Evolutionary conservation across 805 yeast species (phyloP), one percentile per base, ranked within the genome.

Genomic region (Pichia eremophila): DNA sequence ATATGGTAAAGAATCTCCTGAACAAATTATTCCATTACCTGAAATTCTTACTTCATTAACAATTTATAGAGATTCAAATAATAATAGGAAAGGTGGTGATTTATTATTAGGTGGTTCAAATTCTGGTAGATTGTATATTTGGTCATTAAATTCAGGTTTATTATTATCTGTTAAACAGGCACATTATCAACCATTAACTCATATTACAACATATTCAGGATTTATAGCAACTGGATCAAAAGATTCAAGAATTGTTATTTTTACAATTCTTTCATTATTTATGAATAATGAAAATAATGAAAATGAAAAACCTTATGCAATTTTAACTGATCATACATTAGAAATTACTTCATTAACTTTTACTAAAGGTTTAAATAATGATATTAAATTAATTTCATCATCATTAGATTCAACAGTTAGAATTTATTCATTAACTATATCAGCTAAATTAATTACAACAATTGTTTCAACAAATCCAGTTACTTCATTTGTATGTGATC

Each of bases 131-230:
- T 52, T 93, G 15, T 85, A 85, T 59, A 63, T 90, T 1, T 91
- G 98, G 98, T 95, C 88, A 56, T 60, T 90, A 45, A 64, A 73
- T 10, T 83, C 93, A 2, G 98, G 98, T 0, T 65, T 77, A 25
- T 70, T 93, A 42, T 58, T 90, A 25, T 70, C 77, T 42, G 95
- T 79, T 5, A 79, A 78, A 58, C 90, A 85, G 44, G 82, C 87
- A 0, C 98, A 91, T 66, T 91, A 87, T 63, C 97, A 91, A 65
- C 70, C 74, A 8, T 74, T 88, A 8, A 73, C 82, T 0, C 72
- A 71, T 32, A 61, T 91, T 35, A 72, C 71, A 53, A 78, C 85
- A 56, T 68, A 66, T 12, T 85, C 88, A 58, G 83, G 83, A 2
- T 81, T 77, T 48, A 60, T 91, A 40, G 73, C 85, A 8, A 76